A percentile compares a stretch with the other conserved stretches of the same genome.
Evolutionary conservation across 2,329 filamentous ascomycete species (phyloP).

Genomic region (Epichloe uncinata): DNA sequence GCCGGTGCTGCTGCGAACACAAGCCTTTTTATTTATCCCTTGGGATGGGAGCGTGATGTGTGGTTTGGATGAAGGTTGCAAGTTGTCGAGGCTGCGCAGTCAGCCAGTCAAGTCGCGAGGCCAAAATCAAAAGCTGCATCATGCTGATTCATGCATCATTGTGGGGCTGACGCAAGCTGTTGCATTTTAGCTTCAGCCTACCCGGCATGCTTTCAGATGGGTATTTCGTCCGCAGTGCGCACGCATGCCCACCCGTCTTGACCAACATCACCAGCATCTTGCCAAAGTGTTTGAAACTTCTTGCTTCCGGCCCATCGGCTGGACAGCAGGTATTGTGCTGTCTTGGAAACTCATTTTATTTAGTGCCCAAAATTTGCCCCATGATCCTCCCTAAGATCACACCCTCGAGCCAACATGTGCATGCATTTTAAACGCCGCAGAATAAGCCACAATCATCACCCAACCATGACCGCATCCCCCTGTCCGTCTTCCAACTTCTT

Average conservation of each 20-base stretch:
- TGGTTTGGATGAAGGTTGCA: neutral
- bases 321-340: too few relatives aligned
- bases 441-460: neutral
- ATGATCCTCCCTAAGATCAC: neutral
- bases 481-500: slow-evolving; percentile 22
- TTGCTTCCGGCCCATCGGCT: too few relatives aligned
- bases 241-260: too few relatives aligned
- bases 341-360: too few relatives aligned
- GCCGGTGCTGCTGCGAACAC: neutral
- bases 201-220: neutral
- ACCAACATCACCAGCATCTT: too few relatives aligned
- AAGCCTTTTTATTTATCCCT: neutral
- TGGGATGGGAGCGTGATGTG: neutral
- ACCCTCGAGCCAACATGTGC: neutral
- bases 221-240: too few relatives aligned
- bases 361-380: neutral
- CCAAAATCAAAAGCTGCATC: slow-evolving; percentile 6
- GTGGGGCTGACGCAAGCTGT: slow-evolving; percentile 1
- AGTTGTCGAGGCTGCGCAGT: neutral
- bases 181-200: neutral
- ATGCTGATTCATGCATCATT: neutral
- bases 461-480: slow-evolving; percentile 4
- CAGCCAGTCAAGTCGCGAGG: neutral
- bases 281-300: too few relatives aligned
- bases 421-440: neutral